Evolutionary conservation across 2,329 filamentous ascomycete genomes (phyloP), one percentile per base, ranked within the genome.

Genomic region (Didymella pinodella): DNA sequence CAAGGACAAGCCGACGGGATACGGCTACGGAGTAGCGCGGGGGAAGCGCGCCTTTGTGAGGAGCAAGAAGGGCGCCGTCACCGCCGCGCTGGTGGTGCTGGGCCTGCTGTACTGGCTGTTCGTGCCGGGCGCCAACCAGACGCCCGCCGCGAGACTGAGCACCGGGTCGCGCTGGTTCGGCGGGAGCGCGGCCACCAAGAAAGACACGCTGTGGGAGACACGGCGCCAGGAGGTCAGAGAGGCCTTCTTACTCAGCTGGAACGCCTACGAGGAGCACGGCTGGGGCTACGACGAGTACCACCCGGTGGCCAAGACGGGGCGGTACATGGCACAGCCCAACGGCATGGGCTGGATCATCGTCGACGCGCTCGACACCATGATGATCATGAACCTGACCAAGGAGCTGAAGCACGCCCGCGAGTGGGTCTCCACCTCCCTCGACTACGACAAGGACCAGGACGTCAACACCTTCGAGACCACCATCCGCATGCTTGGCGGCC

Each of bases 341-440:
- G 95, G 94, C 26, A 84, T 99, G 78, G 95, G 95, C 29, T 99
- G 96, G 95, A 98, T 98, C 71, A 97, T 99, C 62, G 90, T 99
- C 57, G 95, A 99, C 79, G 88, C 94, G 12, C 82, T 99, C 63
- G 95, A 99, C 77, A 99, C 95, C 0, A 86, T 98, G 84, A 99
- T 99, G 81, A 83, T 99, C 61, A 99, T 99, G 95, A 98, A 98
- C 76, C 83, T 97, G 65, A 98, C 94, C 14, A 90, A 88, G 31
- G 88, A 93, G 62, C 84, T 99, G 38, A 85, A 88, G 36, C 88
- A 96, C 71, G 94, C 95, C 28, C 85, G 94, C 55, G 86, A 96
- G 73, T 99, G 95, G 95, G 87, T 99, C 47, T 84, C 91, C 1
- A 89, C 87, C 4, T 88, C 88, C 7, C 79, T 98, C 63, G 89